phyloP scores from a whole-genome alignment of 1,284 basidiomycete genomes.

The Melanopsichium pennsylvanicum region DNA sequence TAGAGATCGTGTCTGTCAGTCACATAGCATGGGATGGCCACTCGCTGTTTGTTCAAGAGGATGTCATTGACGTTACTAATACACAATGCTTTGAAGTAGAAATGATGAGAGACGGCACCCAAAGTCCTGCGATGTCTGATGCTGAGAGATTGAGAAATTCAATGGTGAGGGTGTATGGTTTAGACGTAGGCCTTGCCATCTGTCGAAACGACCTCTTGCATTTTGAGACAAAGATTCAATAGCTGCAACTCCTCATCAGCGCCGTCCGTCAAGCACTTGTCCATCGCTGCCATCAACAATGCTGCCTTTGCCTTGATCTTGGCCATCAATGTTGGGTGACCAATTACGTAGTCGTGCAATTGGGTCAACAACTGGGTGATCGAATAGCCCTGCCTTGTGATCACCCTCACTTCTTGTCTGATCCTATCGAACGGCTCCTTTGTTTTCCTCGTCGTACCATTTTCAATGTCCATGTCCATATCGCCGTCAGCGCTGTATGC shows the following conservation, averaged over 20 bases:
- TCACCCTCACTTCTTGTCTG: constrained; percentile 75
- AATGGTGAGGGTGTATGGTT: too few relatives aligned
- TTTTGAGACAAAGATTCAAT: constrained; percentile 80
- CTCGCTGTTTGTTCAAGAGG: too few relatives aligned
- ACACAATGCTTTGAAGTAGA: too few relatives aligned
- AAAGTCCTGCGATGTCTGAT: too few relatives aligned
- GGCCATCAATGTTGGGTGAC: constrained; percentile 80
- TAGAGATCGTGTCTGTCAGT: too few relatives aligned
- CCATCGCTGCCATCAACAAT: constrained; percentile 88
- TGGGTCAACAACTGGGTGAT: constrained; percentile 88
- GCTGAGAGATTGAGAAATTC: too few relatives aligned
- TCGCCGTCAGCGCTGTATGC: constrained; percentile 66
- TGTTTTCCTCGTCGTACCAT: constrained; percentile 35
- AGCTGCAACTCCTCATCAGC: constrained; percentile 98
- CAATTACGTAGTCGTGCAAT: constrained; percentile 89
- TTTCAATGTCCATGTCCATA: constrained; percentile 70
- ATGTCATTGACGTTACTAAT: too few relatives aligned
- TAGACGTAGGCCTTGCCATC: constrained; percentile 42
- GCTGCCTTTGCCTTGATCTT: constrained; percentile 84
- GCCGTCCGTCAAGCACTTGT: constrained; percentile 94
- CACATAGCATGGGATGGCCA: too few relatives aligned
- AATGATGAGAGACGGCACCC: too few relatives aligned
- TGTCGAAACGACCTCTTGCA: constrained; percentile 65
- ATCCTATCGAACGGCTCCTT: constrained; percentile 77
- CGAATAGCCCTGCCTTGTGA: constrained; percentile 89